Conservation (phyloP, 192 early-diverging fungal species). For the Entophlyctis luteolus region DNA sequence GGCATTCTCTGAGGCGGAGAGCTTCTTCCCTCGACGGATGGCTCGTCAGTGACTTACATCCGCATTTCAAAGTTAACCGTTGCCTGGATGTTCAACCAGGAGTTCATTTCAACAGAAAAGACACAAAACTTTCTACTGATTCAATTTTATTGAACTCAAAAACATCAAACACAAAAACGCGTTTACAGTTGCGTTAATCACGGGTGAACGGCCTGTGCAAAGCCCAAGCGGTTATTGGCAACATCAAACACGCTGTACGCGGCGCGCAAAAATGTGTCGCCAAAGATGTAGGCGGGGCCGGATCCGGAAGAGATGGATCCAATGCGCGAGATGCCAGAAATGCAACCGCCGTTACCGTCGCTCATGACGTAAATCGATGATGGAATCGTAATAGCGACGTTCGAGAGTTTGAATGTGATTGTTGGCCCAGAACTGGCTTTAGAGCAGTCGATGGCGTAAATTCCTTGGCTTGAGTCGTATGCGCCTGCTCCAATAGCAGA, state of each 20-base stretch:
- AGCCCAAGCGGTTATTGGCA: constrained; percentile 27
- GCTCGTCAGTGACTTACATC: too few relatives aligned
- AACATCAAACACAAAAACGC: too few relatives aligned
- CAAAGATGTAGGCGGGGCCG: constrained; percentile 25
- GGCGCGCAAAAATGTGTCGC: constrained; percentile 33
- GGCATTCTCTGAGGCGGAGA: too few relatives aligned
- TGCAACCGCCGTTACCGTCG: constrained; percentile 20
- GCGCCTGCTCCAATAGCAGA: constrained; percentile 35
- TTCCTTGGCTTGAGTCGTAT: background rate
- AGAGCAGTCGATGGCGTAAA: constrained; percentile 5
- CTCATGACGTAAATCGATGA: constrained; percentile 20
- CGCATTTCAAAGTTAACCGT: too few relatives aligned
- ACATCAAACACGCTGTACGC: constrained; percentile 44
- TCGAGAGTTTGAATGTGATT: constrained; percentile 2
- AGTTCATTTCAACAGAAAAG: too few relatives aligned
- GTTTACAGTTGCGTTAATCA: too few relatives aligned
- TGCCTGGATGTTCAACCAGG: too few relatives aligned
- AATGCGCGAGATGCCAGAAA: constrained; percentile 19
- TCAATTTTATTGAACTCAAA: too few relatives aligned
- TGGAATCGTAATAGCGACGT: constrained; percentile 1
- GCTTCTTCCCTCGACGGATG: too few relatives aligned
- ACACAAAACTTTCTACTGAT: too few relatives aligned
- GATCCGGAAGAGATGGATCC: background rate
- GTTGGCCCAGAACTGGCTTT: constrained; percentile 5
- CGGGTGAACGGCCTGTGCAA: constrained; percentile 28